Evolutionary conservation across 202 grass and related monocot genomes (phyloP).

Genomic region (Schoenoplectus tabernaemontani): DNA sequence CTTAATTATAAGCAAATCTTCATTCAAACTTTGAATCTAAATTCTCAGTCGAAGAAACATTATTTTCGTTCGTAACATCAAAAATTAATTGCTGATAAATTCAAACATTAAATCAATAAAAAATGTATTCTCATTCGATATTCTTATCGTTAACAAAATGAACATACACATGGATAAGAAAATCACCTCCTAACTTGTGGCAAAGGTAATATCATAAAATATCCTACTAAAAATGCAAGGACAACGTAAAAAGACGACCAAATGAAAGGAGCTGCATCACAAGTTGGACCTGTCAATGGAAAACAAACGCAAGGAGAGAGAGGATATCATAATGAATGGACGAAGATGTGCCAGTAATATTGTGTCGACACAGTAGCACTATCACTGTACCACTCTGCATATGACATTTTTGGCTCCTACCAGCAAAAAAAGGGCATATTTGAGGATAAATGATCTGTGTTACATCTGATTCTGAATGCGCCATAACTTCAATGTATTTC

Average conservation of each 20-base stretch:
- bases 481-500: background rate
- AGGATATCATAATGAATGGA: background rate
- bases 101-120: no score
- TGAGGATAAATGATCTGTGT: background rate
- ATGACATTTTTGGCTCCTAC: background rate
- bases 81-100: no score
- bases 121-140: no score
- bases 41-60: no score
- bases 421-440: background rate
- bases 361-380: background rate
- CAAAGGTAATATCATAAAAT: background rate
- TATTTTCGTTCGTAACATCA: no score
- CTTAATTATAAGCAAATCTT: no score
- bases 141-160: no score
- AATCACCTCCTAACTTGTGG: no score
- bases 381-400: background rate
- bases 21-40: no score
- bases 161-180: no score
- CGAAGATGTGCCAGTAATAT: background rate
- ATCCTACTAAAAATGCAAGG: background rate
- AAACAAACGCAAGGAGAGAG: background rate
- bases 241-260: background rate
- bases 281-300: background rate
- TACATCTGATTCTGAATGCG: background rate
- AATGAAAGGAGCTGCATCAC: background rate